Percentiles rank a stretch among this genome's conserved stretches.
These are phyloP conservation scores for Ocimum tenuiflorum DNA, from an alignment of 257 asterid species.

Conservation along the genomic window DNA sequence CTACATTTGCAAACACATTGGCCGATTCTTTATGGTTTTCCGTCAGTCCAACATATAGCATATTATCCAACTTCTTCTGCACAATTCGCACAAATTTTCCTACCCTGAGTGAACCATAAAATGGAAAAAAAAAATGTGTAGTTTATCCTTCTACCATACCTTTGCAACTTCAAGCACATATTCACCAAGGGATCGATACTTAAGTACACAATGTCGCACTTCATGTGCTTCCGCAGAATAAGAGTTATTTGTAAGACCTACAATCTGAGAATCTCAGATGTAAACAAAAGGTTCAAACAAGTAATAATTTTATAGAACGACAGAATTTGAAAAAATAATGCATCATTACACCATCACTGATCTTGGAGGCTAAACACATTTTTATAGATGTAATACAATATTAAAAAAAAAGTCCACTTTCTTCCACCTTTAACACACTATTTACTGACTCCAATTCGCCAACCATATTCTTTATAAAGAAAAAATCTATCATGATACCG, in stretches of 20 bases:
- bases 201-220: conserved; percentile 78
- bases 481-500: neutral
- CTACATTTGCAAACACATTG: conserved; percentile 76
- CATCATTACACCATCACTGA: neutral
- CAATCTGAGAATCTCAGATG: conserved; percentile 33
- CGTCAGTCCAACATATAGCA: conserved; percentile 93
- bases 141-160: conserved; percentile 38
- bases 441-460: neutral
- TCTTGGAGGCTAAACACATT: neutral
- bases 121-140: conserved; percentile 3
- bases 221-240: conserved; percentile 64
- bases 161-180: conserved; percentile 88
- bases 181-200: conserved; percentile 62
- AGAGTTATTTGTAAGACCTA: conserved; percentile 32
- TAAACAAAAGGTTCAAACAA: conserved; percentile 4
- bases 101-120: conserved; percentile 26
- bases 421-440: neutral
- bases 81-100: conserved; percentile 44
- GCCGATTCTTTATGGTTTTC: conserved; percentile 95
- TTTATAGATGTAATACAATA: neutral
- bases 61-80: conserved; percentile 83
- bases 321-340: neutral
- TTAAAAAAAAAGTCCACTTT: neutral
- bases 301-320: neutral
- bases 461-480: neutral